Conservation (phyloP, 2,329 filamentous ascomycete species). For the Curvularia sp. region DNA sequence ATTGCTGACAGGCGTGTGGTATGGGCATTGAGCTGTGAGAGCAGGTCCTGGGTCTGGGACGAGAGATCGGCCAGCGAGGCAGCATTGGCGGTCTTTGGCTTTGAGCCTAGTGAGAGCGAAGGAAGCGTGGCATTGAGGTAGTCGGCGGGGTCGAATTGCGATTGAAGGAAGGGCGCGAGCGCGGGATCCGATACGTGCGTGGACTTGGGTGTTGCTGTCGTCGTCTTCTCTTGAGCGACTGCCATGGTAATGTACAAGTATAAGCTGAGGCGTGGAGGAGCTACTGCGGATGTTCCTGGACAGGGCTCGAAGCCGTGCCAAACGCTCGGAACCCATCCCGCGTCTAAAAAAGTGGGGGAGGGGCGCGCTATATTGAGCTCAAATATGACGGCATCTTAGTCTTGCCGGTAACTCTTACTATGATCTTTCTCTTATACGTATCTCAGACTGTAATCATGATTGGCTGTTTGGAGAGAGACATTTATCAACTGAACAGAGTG, state of each 20-base stretch:
- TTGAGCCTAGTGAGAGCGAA: slow-evolving; percentile 61
- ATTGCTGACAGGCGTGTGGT: slow-evolving; percentile 81
- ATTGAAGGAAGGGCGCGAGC: slow-evolving; percentile 75
- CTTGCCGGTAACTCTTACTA: background rate
- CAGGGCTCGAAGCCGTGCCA: slow-evolving; percentile 20
- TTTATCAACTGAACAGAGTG: too few relatives aligned
- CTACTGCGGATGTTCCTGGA: slow-evolving; percentile 22
- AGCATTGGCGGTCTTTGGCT: slow-evolving; percentile 51
- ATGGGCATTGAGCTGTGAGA: slow-evolving; percentile 87
- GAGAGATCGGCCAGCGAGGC: slow-evolving; percentile 78
- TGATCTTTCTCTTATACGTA: background rate
- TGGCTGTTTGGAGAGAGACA: background rate
- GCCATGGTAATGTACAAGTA: slow-evolving; percentile 31
- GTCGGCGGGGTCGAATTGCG: slow-evolving; percentile 80
- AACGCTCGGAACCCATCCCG: slow-evolving; percentile 22
- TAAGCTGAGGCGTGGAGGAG: slow-evolving; percentile 19
- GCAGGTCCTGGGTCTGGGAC: slow-evolving; percentile 79
- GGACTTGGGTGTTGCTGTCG: slow-evolving; percentile 28
- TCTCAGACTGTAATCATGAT: background rate
- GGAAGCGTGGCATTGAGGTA: slow-evolving; percentile 85
- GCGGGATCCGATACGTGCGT: slow-evolving; percentile 73
- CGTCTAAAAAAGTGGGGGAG: slow-evolving; percentile 22
- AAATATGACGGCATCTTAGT: slow-evolving; percentile 11
- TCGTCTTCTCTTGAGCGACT: slow-evolving; percentile 27
- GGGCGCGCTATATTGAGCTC: slow-evolving; percentile 20